Evolutionary conservation across 2,329 filamentous ascomycete genomes (phyloP), one percentile per base, ranked within the genome.

Genomic region (Penicillium sp.): DNA sequence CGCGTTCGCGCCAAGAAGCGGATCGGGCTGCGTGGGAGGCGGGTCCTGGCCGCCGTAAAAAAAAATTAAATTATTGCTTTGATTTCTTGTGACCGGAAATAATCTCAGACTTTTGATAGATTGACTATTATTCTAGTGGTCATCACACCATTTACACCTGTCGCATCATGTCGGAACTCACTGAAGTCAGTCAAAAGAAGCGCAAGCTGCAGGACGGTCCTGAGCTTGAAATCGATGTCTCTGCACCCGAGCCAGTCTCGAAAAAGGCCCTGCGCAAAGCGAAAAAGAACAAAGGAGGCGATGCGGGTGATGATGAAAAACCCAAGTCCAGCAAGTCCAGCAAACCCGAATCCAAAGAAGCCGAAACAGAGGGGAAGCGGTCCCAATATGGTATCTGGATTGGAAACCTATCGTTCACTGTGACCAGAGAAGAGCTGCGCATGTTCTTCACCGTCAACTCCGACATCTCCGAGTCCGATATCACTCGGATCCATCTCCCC

Each of bases 301-400:
- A 47, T 31, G 59, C 60, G 13, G 53, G 60, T 12, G 59, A 66
- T 8, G 60, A 65, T 51, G 77, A 79, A 55, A 69, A 71, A 5
- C 15, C 57, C 44, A 44, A 59, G 45, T 45, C 54, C 10, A 44
- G 41, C 29, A 75, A 78, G 15, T 43, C 55, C n/a, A 51, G 31
- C 47, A 53, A 53, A 52, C 73, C 71, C 69, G 77, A 66, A 66
- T 72, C 64, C 67, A 77, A 65, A 12, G 61, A 62, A 19, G 45
- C 57, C 6, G 60, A 71, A 35, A 68, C 60, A 68, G 70, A 49
- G 61, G 68, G 70, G 13, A 74, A 77, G 54, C 88, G 91, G 59
- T 94, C 91, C 10, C 86, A 90, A 19, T 87, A 91, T 75, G 91
- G 92, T 61, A 86, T 99, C 64, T 99, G 94, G 94, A 90, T 99